These are phyloP conservation scores for Blastocystis sp. DNA, from an alignment of 352 stramenopile species.

Conservation along the genomic window DNA sequence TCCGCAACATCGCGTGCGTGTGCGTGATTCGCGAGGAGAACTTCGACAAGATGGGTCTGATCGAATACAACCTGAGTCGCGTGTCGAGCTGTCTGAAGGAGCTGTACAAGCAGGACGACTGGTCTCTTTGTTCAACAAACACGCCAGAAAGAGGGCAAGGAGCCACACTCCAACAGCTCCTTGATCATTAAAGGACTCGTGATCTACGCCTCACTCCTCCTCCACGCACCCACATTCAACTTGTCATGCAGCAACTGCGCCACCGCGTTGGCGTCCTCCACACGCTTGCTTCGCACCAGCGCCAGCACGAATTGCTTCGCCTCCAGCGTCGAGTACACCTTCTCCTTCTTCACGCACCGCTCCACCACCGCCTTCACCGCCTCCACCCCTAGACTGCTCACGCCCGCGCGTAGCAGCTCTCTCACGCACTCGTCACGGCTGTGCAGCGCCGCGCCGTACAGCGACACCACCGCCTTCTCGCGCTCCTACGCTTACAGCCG, in stretches of 20 bases:
- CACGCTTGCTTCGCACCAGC: neutral
- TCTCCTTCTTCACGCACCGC: neutral
- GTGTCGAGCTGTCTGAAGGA: slow-evolving; percentile 49
- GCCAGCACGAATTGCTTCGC: slow-evolving; percentile 40
- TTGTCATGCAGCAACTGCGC: neutral
- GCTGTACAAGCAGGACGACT: slow-evolving; percentile 44
- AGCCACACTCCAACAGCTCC: neutral
- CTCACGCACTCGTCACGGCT: neutral
- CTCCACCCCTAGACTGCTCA: neutral
- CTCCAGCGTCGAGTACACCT: neutral
- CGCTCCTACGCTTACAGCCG: neutral
- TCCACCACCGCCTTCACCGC: neutral
- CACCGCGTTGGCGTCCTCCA: neutral
- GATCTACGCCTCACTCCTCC: neutral
- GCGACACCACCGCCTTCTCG: neutral
- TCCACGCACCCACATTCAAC: neutral
- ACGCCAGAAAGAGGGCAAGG: neutral
- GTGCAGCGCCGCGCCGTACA: neutral
- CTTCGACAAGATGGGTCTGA: slow-evolving; percentile 63
- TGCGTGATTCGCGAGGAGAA: slow-evolving; percentile 67
- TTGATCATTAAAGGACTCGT: slow-evolving; percentile 28
- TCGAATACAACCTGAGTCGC: slow-evolving; percentile 55
- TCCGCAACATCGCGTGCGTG: slow-evolving; percentile 54
- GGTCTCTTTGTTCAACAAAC: slow-evolving; percentile 45
- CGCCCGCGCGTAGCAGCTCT: neutral